Conservation (phyloP, 2,329 filamentous ascomycete genomes). For the Stromatinia cepivora region DNA sequence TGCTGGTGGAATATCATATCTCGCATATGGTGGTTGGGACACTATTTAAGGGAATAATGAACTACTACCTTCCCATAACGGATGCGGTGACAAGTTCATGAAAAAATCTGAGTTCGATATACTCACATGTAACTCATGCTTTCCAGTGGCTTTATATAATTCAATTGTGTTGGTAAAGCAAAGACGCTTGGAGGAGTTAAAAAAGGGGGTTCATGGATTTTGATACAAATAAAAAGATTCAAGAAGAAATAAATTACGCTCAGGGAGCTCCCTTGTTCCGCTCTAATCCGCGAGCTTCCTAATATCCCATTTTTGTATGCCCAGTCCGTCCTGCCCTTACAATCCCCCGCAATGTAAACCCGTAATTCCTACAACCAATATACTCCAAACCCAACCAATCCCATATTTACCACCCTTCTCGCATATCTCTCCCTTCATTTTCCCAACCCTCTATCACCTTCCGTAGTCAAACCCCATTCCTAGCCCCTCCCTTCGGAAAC, state of each 20-base stretch:
- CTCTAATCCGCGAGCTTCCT: background rate
- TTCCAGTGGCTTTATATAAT: background rate
- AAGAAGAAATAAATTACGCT: background rate
- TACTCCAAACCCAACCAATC: background rate
- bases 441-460: too few species aligned
- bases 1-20: background rate
- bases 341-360: background rate
- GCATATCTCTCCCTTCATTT: too few species aligned
- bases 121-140: background rate
- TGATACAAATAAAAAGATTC: background rate
- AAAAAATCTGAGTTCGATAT: background rate
- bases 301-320: background rate
- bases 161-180: background rate
- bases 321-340: background rate
- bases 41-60: background rate
- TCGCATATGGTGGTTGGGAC: background rate
- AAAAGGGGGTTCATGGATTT: too few species aligned
- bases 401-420: background rate
- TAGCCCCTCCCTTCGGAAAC: constrained; percentile 26
- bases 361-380: background rate
- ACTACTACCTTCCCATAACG: background rate
- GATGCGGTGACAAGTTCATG: background rate
- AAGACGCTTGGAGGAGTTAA: background rate
- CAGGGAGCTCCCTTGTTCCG: too few species aligned
- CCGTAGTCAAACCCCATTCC: constrained; percentile 12